These are phyloP conservation scores for Penicillium fuscoglaucum DNA, from an alignment of 2,329 filamentous ascomycete species.

Conservation along the genomic window DNA sequence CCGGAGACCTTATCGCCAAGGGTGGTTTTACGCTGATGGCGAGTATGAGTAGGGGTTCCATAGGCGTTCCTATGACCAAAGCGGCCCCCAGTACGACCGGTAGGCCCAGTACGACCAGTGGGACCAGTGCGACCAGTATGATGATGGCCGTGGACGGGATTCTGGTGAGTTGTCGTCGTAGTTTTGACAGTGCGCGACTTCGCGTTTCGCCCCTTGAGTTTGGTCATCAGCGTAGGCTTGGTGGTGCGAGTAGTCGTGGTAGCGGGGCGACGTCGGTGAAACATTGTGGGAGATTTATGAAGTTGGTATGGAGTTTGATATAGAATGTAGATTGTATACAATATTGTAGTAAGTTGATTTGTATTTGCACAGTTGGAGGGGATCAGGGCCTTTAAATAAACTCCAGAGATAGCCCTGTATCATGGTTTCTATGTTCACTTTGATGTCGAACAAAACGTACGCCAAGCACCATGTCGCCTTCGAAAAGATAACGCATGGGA, in stretches of 20 bases:
- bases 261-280: slow-evolving; percentile 20
- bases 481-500: slow-evolving; percentile 1
- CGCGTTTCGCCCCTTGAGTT: slow-evolving; percentile 48
- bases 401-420: not conserved
- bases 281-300: slow-evolving; percentile 14
- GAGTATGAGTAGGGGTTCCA: slow-evolving; percentile 36
- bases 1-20: slow-evolving; percentile 78
- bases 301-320: not conserved
- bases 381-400: slow-evolving; percentile 1
- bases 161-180: slow-evolving; percentile 42
- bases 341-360: not conserved
- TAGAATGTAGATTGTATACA: not conserved
- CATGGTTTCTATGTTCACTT: no score
- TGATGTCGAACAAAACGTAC: slow-evolving; percentile 12
- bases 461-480: slow-evolving; percentile 19
- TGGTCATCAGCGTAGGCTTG: slow-evolving; percentile 56
- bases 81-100: slow-evolving; percentile 9
- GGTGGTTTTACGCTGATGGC: slow-evolving; percentile 66
- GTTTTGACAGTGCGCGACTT: slow-evolving; percentile 39
- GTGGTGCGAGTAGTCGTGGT: slow-evolving; percentile 43
- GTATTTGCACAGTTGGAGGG: not conserved
- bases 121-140: slow-evolving; percentile 9
- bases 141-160: not conserved
- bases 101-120: slow-evolving; percentile 30
- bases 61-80: slow-evolving; percentile 11